phyloP scores from a whole-genome alignment of 2,329 filamentous ascomycete species.

The Monosporascus sp. region DNA sequence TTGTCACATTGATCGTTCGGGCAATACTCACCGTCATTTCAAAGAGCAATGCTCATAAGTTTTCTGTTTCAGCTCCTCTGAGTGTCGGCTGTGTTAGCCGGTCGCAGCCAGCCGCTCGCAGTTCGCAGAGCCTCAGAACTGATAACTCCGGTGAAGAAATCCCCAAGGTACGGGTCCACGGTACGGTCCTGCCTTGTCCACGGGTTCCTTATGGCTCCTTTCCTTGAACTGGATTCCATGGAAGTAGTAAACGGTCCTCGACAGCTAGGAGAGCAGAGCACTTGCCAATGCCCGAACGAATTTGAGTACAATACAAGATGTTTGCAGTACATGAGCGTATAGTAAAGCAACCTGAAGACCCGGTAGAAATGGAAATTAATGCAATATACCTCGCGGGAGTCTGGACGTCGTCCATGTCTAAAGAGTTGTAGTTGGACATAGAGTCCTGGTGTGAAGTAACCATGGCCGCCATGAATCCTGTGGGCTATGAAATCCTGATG shows the following conservation, averaged over 20 bases:
- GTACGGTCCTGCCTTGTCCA: slow-evolving; percentile 11
- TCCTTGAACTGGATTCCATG: slow-evolving; percentile 5
- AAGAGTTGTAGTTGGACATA: slow-evolving; percentile 49
- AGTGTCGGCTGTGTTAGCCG: slow-evolving; percentile 19
- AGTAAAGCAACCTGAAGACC: slow-evolving; percentile 36
- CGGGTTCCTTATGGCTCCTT: slow-evolving; percentile 8
- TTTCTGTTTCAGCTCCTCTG: slow-evolving; percentile 25
- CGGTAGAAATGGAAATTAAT: slow-evolving; percentile 45
- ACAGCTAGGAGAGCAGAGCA: not conserved
- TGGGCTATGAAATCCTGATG: slow-evolving; percentile 34
- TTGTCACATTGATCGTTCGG: slow-evolving; percentile 23
- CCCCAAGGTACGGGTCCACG: slow-evolving; percentile 2
- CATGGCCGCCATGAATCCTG: slow-evolving; percentile 46
- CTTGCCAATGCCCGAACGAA: not conserved
- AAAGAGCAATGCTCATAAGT: slow-evolving; percentile 7
- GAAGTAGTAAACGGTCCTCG: not conserved
- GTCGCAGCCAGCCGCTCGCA: slow-evolving; percentile 11
- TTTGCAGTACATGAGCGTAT: slow-evolving; percentile 23
- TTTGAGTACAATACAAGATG: not conserved
- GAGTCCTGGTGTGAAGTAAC: slow-evolving; percentile 40
- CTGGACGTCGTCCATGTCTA: slow-evolving; percentile 55
- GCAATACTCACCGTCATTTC: slow-evolving; percentile 32
- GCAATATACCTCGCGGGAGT: slow-evolving; percentile 56
- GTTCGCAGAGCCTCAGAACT: slow-evolving; percentile 16
- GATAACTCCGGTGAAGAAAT: slow-evolving; percentile 13